phyloP scores from a whole-genome alignment of 208 protist species.

The Angomonas ambiguus region DNA sequence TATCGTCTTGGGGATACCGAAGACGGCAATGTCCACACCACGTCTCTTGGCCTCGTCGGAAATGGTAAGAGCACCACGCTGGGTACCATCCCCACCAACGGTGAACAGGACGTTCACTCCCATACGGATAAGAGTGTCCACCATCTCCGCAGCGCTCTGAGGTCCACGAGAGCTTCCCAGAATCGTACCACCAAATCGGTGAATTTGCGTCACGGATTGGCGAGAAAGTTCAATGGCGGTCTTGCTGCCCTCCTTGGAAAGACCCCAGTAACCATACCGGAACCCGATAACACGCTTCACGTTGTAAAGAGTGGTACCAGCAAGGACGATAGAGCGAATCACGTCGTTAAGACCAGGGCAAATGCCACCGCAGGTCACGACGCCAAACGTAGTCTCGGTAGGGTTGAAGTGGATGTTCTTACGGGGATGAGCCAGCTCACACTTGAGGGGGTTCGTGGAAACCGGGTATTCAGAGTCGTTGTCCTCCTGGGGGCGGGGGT shows the following conservation, averaged over 20 bases:
- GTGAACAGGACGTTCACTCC: constrained; percentile 92
- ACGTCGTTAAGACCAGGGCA: constrained; percentile 95
- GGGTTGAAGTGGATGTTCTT: constrained; percentile 88
- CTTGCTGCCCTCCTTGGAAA: constrained; percentile 85
- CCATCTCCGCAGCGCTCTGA: constrained; percentile 85
- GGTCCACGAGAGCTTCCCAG: constrained; percentile 91
- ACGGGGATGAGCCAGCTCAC: constrained; percentile 77
- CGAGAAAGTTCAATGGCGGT: constrained; percentile 84
- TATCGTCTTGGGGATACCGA: constrained; percentile 95
- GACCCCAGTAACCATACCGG: constrained; percentile 90
- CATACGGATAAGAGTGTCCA: constrained; percentile 82
- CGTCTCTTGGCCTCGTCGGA: constrained; percentile 77
- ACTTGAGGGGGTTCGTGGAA: constrained; percentile 59
- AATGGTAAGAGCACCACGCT: constrained; percentile 82
- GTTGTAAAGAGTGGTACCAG: constrained; percentile 72
- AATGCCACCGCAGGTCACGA: constrained; percentile 95
- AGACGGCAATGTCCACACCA: constrained; percentile 82
- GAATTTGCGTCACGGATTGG: constrained; percentile 77
- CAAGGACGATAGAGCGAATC: constrained; percentile 89
- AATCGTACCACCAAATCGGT: constrained; percentile 91
- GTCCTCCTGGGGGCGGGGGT: constrained; percentile 67
- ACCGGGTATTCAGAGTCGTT: constrained; percentile 53
- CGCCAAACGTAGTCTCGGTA: constrained; percentile 79
- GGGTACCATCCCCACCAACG: constrained; percentile 93
- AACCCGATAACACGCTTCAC: constrained; percentile 91